Percentiles rank a stretch among this genome's conserved stretches.
Conservation (phyloP, 805 yeast species). For the Myxozyma mucilagina region DNA sequence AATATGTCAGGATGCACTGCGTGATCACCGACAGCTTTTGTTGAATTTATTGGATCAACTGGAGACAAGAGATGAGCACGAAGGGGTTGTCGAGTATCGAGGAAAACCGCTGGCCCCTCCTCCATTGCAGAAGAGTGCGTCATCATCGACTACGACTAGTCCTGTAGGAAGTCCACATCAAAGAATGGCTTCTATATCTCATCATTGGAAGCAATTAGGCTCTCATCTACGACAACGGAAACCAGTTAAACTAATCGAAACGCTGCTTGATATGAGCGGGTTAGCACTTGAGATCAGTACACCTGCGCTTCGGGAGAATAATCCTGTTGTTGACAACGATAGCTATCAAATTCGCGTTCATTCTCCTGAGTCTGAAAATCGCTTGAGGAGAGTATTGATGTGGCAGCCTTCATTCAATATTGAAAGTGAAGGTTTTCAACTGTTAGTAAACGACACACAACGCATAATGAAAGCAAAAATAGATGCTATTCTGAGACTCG, state of each 20-base stretch:
- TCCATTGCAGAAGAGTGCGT: slow-evolving; percentile 5
- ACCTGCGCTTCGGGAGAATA: slow-evolving; percentile 52
- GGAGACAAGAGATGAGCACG: slow-evolving; percentile 17
- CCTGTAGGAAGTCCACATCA: slow-evolving; percentile 2
- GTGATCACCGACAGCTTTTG: slow-evolving; percentile 59
- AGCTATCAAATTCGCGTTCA: slow-evolving; percentile 38
- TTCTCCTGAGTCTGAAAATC: slow-evolving; percentile 39
- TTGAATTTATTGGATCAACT: slow-evolving; percentile 24
- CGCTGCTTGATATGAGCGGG: slow-evolving; percentile 64
- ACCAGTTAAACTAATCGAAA: slow-evolving; percentile 35
- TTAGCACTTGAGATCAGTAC: slow-evolving; percentile 73
- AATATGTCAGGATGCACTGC: slow-evolving; percentile 67
- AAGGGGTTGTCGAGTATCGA: slow-evolving; percentile 22
- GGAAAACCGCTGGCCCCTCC: slow-evolving; percentile 21
- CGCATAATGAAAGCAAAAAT: slow-evolving; percentile 61
- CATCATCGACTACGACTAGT: neutral
- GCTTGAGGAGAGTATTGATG: slow-evolving; percentile 39
- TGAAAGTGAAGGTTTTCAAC: slow-evolving; percentile 63
- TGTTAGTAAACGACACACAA: slow-evolving; percentile 68
- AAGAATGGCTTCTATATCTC: neutral
- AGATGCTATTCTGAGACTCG: slow-evolving; percentile 66
- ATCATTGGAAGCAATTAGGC: slow-evolving; percentile 16
- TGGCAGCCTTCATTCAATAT: slow-evolving; percentile 50
- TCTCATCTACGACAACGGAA: slow-evolving; percentile 13
- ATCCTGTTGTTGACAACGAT: slow-evolving; percentile 36